Conservation (phyloP, 495 filamentous ascomycete species). For the Lasiosphaeris hirsuta region DNA sequence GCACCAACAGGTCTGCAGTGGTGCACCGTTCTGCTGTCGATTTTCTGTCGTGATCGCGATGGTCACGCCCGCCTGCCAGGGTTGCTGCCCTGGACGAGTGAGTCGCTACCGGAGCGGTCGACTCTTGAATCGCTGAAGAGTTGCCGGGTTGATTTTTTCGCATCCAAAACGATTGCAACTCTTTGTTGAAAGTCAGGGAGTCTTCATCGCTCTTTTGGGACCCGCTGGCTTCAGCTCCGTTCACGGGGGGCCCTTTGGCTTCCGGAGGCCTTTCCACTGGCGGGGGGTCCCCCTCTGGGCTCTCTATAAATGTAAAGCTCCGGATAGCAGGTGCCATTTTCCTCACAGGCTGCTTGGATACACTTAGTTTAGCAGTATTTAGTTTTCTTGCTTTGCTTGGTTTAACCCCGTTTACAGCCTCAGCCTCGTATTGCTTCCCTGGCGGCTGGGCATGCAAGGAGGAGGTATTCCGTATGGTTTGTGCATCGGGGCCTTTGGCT, state of each 20-base stretch:
- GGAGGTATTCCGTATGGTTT: not conserved
- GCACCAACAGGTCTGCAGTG: no score
- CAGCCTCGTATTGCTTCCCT: not conserved
- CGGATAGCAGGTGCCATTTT: conserved; percentile 7
- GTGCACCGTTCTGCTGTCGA: no score
- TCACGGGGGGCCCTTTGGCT: no score
- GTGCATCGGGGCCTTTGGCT: not conserved
- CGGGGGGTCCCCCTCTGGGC: no score
- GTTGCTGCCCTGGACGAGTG: not conserved
- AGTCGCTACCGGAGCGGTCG: not conserved
- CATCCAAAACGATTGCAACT: not conserved
- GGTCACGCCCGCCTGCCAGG: not conserved
- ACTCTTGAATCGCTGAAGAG: not conserved
- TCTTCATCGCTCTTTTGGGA: conserved; percentile 1
- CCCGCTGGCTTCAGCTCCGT: no score
- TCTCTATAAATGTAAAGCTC: no score
- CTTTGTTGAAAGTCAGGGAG: not conserved
- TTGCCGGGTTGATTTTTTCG: not conserved
- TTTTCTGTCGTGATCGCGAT: no score
- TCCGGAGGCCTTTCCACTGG: no score
- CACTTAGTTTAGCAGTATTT: not conserved
- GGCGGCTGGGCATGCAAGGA: no score
- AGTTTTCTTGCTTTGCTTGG: no score
- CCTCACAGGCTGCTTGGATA: not conserved
- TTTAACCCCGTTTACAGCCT: no score